Conservation (phyloP, 1,139 yeast species). For the Arxiozyma slooffiae region DNA sequence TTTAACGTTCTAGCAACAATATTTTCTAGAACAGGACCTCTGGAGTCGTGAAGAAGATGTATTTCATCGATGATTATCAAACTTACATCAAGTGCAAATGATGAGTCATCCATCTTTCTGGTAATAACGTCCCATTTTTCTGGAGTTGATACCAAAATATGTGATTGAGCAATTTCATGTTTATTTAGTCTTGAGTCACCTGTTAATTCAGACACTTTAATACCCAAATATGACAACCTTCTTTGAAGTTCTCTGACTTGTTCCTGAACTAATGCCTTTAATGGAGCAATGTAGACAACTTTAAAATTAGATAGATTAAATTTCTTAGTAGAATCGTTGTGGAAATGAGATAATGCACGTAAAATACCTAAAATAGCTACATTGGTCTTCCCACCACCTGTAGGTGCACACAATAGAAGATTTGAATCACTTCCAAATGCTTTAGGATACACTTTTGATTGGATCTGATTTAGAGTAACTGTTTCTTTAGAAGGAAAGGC, state of each 20-base stretch:
- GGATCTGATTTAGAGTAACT: conserved; percentile 63
- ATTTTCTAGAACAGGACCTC: conserved; percentile 91
- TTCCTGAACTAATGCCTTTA: conserved; percentile 91
- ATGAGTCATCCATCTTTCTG: conserved; percentile 58
- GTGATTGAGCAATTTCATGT: conserved; percentile 69
- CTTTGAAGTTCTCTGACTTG: conserved; percentile 81
- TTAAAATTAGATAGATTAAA: conserved; percentile 53
- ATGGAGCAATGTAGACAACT: conserved; percentile 84
- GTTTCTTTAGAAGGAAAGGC: conserved; percentile 70
- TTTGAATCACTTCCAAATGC: conserved; percentile 69
- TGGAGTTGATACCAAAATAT: conserved; percentile 83
- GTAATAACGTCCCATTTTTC: conserved; percentile 97
- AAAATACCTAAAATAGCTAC: conserved; percentile 79
- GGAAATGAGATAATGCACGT: conserved; percentile 47
- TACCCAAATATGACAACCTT: conserved; percentile 56
- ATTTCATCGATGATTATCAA: conserved; percentile 87
- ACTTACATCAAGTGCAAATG: conserved; percentile 54
- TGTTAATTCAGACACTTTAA: conserved; percentile 75
- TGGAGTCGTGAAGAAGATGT: conserved; percentile 83
- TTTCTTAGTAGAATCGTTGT: conserved; percentile 39
- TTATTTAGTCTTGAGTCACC: conserved; percentile 80
- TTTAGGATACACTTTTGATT: conserved; percentile 67
- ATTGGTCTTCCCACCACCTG: conserved; percentile 98
- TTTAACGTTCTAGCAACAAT: conserved; percentile 69
- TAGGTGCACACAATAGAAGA: conserved; percentile 85